Percentiles rank a stretch among this genome's conserved stretches.
Conservation (phyloP, 768 basidiomycete species). For the Boletus speciosus region DNA sequence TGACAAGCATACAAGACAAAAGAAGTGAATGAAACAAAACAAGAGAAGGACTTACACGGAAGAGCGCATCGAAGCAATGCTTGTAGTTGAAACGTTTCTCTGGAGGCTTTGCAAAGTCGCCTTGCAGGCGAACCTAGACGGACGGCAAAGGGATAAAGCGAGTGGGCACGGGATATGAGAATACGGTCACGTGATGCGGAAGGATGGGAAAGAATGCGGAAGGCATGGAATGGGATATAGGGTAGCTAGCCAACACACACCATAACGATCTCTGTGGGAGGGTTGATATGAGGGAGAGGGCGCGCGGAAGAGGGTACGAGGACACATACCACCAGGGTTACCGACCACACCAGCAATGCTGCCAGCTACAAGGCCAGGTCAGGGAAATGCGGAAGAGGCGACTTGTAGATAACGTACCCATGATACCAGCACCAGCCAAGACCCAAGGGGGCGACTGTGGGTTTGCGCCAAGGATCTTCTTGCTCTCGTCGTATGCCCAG, state of each 20-base stretch:
- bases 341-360: constrained; percentile 85
- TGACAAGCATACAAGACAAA: not conserved
- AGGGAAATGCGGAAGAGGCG: not conserved
- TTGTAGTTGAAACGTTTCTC: constrained; percentile 90
- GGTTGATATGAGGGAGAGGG: not conserved
- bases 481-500: constrained; percentile 91
- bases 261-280: constrained; percentile 67
- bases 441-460: constrained; percentile 73
- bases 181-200: constrained; percentile 16
- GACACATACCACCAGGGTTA: constrained; percentile 73
- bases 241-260: constrained; percentile 26
- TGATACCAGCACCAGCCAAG: constrained; percentile 75
- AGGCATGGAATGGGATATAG: constrained; percentile 19
- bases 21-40: not conserved
- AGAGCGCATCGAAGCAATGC: constrained; percentile 84
- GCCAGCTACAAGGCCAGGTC: constrained; percentile 51
- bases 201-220: not conserved
- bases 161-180: not conserved
- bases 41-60: constrained; percentile 58
- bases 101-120: constrained; percentile 83
- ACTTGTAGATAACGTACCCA: constrained; percentile 54
- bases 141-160: not conserved
- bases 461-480: constrained; percentile 72
- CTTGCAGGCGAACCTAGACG: constrained; percentile 71
- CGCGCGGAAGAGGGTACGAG: not conserved